These are phyloP conservation scores for Allium fistulosum DNA, from an alignment of 106 monocot species.

Conservation along the genomic window DNA sequence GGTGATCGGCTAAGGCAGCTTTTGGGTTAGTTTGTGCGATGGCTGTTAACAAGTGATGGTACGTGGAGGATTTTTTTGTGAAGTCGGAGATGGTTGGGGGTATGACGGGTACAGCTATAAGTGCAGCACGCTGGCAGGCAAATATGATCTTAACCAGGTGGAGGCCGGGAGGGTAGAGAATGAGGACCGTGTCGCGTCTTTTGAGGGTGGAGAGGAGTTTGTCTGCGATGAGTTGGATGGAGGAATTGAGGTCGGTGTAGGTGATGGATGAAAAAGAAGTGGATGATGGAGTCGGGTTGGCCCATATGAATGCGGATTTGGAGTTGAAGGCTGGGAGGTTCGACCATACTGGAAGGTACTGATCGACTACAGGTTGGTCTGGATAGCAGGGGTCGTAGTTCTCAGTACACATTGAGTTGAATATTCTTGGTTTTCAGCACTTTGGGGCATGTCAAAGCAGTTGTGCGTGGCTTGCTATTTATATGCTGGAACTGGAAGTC, in stretches of 20 bases:
- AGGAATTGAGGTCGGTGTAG: constrained; percentile 26
- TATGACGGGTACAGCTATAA: constrained; percentile 25
- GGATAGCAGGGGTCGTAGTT: constrained; percentile 43
- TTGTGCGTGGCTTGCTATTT: too few relatives aligned
- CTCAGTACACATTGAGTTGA: constrained; percentile 7
- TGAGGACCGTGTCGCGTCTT: constrained; percentile 22
- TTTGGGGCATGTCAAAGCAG: background rate
- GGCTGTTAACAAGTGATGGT: constrained; percentile 26
- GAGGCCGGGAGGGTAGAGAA: constrained; percentile 26
- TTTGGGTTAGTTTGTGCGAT: constrained; percentile 22
- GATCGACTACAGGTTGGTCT: constrained; percentile 34
- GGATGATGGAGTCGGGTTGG: constrained; percentile 2
- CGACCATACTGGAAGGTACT: constrained; percentile 27
- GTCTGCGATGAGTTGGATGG: constrained; percentile 14
- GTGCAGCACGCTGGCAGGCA: constrained; percentile 34
- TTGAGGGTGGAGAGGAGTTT: constrained; percentile 11
- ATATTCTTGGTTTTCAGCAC: background rate
- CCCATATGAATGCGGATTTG: constrained; percentile 41
- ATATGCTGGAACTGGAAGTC: too few relatives aligned
- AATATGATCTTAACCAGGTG: constrained; percentile 28
- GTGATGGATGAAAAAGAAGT: constrained; percentile 9
- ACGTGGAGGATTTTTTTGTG: constrained; percentile 4
- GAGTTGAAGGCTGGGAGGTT: constrained; percentile 10
- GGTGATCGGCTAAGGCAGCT: constrained; percentile 18
- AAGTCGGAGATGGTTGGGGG: constrained; percentile 12